Conservation (phyloP, 2,329 filamentous ascomycete genomes). For the Xylaria multiplex region DNA sequence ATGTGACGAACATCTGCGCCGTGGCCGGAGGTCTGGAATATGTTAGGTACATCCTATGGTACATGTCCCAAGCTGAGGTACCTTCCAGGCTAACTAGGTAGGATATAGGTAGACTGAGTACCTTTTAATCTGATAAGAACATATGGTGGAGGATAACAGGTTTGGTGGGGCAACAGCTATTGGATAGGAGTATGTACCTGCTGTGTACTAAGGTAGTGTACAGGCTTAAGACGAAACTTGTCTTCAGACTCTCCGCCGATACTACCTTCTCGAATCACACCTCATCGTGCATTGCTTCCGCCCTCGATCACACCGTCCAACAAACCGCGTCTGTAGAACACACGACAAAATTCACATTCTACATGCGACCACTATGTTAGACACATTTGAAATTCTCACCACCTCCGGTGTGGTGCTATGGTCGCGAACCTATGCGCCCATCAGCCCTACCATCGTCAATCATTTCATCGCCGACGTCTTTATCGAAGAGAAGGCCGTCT, state of each 20-base stretch:
- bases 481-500: slow-evolving; percentile 87
- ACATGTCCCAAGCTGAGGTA: too few relatives aligned
- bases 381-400: slow-evolving; percentile 95
- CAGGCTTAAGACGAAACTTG: neutral
- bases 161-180: too few relatives aligned
- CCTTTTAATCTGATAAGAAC: too few relatives aligned
- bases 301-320: slow-evolving; percentile 18
- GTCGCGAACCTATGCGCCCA: slow-evolving; percentile 85
- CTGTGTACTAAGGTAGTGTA: neutral
- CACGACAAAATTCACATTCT: neutral
- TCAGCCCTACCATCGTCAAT: slow-evolving; percentile 88
- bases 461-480: slow-evolving; percentile 96
- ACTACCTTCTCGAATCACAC: slow-evolving; percentile 33
- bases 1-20: too few relatives aligned
- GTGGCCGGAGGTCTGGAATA: too few relatives aligned
- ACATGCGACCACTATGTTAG: slow-evolving; percentile 72
- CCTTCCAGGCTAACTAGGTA: too few relatives aligned
- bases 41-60: too few relatives aligned
- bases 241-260: slow-evolving; percentile 5
- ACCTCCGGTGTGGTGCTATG: slow-evolving; percentile 96
- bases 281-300: slow-evolving; percentile 37
- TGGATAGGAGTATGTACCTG: too few relatives aligned
- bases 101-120: too few relatives aligned
- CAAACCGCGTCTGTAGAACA: slow-evolving; percentile 1
- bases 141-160: too few relatives aligned